Conservation (phyloP, 768 basidiomycete genomes). For the Tylopilus rubrobrunneus region DNA sequence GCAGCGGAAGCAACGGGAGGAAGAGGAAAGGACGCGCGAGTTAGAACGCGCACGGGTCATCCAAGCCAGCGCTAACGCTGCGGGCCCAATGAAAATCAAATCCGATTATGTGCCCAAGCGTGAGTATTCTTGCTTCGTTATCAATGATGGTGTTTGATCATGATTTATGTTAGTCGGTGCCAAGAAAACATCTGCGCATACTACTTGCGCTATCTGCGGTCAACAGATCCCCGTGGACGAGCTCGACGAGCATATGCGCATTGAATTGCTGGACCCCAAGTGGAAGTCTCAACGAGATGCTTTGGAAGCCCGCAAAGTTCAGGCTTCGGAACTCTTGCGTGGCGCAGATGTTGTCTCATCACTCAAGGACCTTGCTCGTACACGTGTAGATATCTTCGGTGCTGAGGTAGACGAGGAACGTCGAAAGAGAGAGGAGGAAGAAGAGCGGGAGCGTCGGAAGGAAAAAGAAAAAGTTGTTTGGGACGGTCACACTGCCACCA, state of each 20-base stretch:
- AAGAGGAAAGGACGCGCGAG: slow-evolving; percentile 67
- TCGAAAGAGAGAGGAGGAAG: slow-evolving; percentile 82
- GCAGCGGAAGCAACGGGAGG: slow-evolving; percentile 56
- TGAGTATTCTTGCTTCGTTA: slow-evolving; percentile 38
- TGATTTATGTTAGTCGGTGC: slow-evolving; percentile 51
- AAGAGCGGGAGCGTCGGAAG: slow-evolving; percentile 72
- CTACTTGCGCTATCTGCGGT: slow-evolving; percentile 91
- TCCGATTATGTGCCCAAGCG: slow-evolving; percentile 95
- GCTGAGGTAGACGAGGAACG: slow-evolving; percentile 90
- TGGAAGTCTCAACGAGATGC: slow-evolving; percentile 96
- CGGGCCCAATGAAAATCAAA: slow-evolving; percentile 88
- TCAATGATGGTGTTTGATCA: slow-evolving; percentile 6
- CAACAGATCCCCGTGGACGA: slow-evolving; percentile 96
- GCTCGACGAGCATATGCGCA: slow-evolving; percentile 96
- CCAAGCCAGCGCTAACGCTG: slow-evolving; percentile 72
- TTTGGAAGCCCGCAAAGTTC: slow-evolving; percentile 85
- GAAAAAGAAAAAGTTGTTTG: slow-evolving; percentile 96
- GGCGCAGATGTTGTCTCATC: slow-evolving; percentile 94
- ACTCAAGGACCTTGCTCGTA: slow-evolving; percentile 86
- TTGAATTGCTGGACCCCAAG: slow-evolving; percentile 93
- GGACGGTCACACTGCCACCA: slow-evolving; percentile 97
- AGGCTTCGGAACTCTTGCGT: slow-evolving; percentile 81
- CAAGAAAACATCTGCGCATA: slow-evolving; percentile 61
- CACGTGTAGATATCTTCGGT: slow-evolving; percentile 97
- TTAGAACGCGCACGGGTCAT: slow-evolving; percentile 75